Evolutionary conservation across 2,329 filamentous ascomycete species (phyloP), one percentile per base, ranked within the genome.

Genomic region (Pyrenophora teres): DNA sequence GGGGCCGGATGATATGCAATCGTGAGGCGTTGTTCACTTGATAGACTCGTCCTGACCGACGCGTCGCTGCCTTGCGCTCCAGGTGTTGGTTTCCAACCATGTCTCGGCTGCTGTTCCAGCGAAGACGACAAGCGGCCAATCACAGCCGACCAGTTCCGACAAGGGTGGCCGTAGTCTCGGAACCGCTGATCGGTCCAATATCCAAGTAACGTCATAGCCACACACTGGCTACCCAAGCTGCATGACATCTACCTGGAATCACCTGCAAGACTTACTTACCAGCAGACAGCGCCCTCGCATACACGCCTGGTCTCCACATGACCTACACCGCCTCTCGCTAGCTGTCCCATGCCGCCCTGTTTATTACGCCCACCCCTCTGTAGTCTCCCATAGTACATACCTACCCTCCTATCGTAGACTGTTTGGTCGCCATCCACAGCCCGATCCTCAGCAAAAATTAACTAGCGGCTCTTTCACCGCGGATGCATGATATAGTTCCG

Each of bases 251-350:
- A 44, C 27, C 32, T 18, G 44, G 43, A 57, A 56, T 47, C 53
- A 50, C 33, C 50, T 45, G 43, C 47, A 54, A 44, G 19, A 38
- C 49, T 18, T 43, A 25, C n/a, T n/a, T n/a, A n/a, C n/a, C n/a
- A n/a, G n/a, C n/a, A n/a, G n/a, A n/a, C n/a, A n/a, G n/a, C n/a
- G n/a, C n/a, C 53, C n/a, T 41, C 40, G 48, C 47, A 42, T 15
- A 38, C 27, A 19, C 32, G 41, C 21, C n/a, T 38, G 33, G 33
- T 32, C 19, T 13, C 30, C 56, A 52, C 53, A 57, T 61, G 58
- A 59, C 58, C 56, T 57, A 53, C 58, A 61, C 58, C 56, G 58
- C 58, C 47, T 46, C 50, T 31, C 37, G n/a, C 36, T 16, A 12
- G 35, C 31, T 38, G 30, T 36, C 25, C 38, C 38, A 39, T 33